Base-by-base conservation (phyloP, 83 land plant species). In the Isoetes engelmannii region DNA sequence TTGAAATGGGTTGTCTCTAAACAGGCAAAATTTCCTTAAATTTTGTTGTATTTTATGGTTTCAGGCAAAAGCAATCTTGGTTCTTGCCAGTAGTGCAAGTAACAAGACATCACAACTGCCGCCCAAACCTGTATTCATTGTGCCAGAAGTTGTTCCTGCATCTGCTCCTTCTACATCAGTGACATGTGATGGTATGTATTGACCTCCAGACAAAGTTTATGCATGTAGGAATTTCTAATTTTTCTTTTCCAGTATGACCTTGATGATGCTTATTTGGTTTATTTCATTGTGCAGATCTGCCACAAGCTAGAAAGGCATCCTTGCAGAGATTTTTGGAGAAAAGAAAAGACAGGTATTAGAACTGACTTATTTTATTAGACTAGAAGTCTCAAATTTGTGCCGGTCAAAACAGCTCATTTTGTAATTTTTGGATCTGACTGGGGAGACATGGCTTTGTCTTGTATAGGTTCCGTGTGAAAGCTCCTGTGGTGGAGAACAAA, bases 11-110 rank as follows among this genome's bases (percentile, higher is more conserved):
- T 46, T 44, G 10, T 48, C 5, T 47, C 43, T 41, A 45, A 21
- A 58, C 4, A n/a, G 8, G 7, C 51, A 43, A 48, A 0, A 9
- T 21, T 19, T 10, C 7, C 6, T 65, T 17, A 13, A 44, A 17
- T 43, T 48, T 9, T 46, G 28, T 10, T 47, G 47, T 6, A 0
- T 65, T 37, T 66, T 69, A 41, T 68, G 15, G 18, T 68, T 72
- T 19, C 75, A 72, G 75, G 75, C 75, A 61, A 72, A 72, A 6
- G 13, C 58, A 44, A 69, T 72, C 56, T 67, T 72, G 75, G 73
- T 72, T 15, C 19, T 71, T 44, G 75, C 74, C 43, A 53, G 73
- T 47, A 71, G 21, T 66, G 6, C 4, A 69, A 50, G 45, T 69
- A 55, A 59, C 15, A 13, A 18, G 5, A 18, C 45, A 43, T 19